Evolutionary conservation across 75 land plant genomes (phyloP).

Genomic region (Pseudotsuga menziesii): DNA sequence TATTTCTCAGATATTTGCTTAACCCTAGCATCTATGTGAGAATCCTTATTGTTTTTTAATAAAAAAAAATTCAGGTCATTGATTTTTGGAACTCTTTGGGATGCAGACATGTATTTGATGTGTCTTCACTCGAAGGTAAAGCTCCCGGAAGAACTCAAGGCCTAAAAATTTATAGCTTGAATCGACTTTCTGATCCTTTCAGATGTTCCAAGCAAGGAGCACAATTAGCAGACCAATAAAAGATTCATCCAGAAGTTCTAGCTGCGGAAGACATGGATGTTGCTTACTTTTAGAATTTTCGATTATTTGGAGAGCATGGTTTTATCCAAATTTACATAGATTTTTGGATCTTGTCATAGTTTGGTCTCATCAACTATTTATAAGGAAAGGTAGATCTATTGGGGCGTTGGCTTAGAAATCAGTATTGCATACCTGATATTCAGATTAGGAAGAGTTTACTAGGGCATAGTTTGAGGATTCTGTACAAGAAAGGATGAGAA

Average conservation of each 20-base stretch:
- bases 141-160: slow-evolving; percentile 74
- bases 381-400: not conserved
- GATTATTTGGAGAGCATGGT: not conserved
- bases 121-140: slow-evolving; percentile 53
- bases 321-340: not conserved
- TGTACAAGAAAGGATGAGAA: not conserved
- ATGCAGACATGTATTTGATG: slow-evolving; percentile 42
- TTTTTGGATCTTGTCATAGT: too few species aligned
- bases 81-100: too few species aligned
- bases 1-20: too few species aligned
- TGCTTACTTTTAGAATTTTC: not conserved
- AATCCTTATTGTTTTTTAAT: too few species aligned
- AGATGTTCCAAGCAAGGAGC: slow-evolving; percentile 11
- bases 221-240: not conserved
- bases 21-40: too few species aligned
- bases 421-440: not conserved
- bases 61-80: too few species aligned
- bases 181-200: slow-evolving; percentile 15
- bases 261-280: not conserved
- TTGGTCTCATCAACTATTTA: slow-evolving; percentile 4
- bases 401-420: not conserved
- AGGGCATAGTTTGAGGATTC: not conserved
- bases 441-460: not conserved
- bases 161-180: slow-evolving; percentile 19
- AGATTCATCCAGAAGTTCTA: slow-evolving; percentile 2